Evolutionary conservation across 2,329 filamentous ascomycete genomes (phyloP).

Genomic region (Aspergillus candidus): DNA sequence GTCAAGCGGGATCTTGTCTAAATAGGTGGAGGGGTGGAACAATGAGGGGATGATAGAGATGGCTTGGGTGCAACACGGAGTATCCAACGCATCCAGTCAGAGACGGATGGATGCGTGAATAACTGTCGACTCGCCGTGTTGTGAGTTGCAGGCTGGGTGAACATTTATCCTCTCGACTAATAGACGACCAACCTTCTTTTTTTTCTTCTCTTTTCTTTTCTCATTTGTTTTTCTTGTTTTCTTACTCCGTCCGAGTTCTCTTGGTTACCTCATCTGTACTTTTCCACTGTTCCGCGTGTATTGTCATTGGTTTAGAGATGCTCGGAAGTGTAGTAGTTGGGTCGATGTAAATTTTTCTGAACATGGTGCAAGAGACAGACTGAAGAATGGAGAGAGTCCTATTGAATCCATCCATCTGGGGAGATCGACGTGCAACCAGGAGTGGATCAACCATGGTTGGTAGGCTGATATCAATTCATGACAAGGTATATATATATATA

Average conservation of each 20-base stretch:
- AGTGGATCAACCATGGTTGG: no score
- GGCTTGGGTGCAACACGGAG: no score
- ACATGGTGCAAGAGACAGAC: neutral
- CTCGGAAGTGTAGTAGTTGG: conserved; percentile 22
- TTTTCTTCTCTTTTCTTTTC: no score
- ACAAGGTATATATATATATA: no score
- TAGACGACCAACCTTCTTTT: conserved; percentile 1
- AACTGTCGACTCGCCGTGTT: neutral
- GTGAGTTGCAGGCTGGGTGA: neutral
- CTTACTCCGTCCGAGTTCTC: conserved; percentile 4
- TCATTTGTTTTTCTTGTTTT: neutral
- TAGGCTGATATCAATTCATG: no score
- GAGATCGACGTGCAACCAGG: no score
- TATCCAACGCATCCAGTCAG: no score
- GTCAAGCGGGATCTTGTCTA: conserved; percentile 94
- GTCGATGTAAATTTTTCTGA: conserved; percentile 24
- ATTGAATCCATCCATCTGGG: no score
- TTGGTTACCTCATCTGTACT: conserved; percentile 14
- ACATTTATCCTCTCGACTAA: conserved; percentile 3
- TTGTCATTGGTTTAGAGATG: conserved; percentile 28
- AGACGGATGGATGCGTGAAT: no score
- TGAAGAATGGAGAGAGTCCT: no score
- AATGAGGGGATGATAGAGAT: no score
- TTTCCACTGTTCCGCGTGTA: conserved; percentile 18
- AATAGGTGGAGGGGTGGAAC: conserved; percentile 18